These are phyloP conservation scores for Byssothecium circinans DNA, from an alignment of 2,329 filamentous ascomycete species.

Conservation along the genomic window DNA sequence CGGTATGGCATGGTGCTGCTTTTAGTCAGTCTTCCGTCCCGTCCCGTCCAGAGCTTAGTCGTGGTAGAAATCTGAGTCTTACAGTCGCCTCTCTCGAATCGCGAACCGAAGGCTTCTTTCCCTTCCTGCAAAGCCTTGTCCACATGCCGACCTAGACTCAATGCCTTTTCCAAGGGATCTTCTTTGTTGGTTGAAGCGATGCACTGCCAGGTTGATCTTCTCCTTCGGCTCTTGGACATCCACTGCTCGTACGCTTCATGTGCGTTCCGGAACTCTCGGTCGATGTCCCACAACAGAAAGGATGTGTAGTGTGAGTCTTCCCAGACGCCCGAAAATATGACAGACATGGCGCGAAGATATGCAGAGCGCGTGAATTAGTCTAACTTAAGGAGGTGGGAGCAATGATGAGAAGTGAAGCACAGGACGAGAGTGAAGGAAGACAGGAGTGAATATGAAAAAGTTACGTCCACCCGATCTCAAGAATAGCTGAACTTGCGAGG, in stretches of 20 bases:
- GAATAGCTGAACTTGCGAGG: too few species aligned
- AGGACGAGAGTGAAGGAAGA: too few species aligned
- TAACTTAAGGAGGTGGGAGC: too few species aligned
- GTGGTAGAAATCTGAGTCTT: conserved; percentile 2
- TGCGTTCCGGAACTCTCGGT: conserved; percentile 38
- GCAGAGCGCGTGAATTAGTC: too few species aligned
- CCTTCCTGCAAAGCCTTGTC: conserved; percentile 31
- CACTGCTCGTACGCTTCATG: conserved; percentile 38
- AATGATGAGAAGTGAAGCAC: too few species aligned
- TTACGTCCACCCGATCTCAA: too few species aligned
- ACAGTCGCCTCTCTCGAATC: conserved; percentile 40
- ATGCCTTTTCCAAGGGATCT: conserved; percentile 28
- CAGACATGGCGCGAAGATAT: conserved; percentile 1
- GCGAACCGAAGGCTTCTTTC: conserved; percentile 27
- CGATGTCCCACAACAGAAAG: conserved; percentile 40
- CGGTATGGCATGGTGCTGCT: conserved; percentile 34
- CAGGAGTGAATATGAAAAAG: too few species aligned
- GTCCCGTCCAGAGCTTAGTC: neutral
- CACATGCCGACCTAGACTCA: conserved; percentile 31
- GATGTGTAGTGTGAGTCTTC: conserved; percentile 35
- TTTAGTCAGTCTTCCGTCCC: conserved; percentile 14
- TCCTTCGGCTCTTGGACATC: conserved; percentile 22
- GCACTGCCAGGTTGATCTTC: conserved; percentile 29
- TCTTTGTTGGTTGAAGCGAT: conserved; percentile 26
- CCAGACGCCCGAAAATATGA: conserved; percentile 15